Percentiles rank a stretch among this genome's conserved stretches.
Evolutionary conservation across 1,139 yeast species (phyloP).

Genomic region (Geotrichum carabidarum): DNA sequence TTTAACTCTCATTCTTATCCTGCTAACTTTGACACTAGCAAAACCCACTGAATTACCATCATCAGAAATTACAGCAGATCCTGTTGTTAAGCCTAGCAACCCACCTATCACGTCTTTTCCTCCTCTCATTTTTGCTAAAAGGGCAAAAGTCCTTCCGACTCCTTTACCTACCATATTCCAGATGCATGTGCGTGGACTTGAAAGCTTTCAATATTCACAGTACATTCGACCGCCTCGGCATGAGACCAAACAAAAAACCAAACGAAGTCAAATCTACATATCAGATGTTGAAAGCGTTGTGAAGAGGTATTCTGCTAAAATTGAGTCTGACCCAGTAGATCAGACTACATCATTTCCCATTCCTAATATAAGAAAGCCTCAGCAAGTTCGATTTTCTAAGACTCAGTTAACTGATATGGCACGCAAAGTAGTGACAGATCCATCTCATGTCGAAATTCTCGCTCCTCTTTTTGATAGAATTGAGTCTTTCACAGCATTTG

Average conservation of each 20-base stretch:
- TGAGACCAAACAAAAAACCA: background rate
- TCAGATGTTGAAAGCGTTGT: background rate
- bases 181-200: conserved; percentile 13
- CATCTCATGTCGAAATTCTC: background rate
- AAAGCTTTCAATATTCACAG: background rate
- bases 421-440: background rate
- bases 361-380: background rate
- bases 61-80: no score
- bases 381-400: background rate
- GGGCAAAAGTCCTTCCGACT: background rate
- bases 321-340: background rate
- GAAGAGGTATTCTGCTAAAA: background rate
- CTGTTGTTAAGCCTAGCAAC: no score
- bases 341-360: background rate
- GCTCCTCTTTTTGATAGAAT: conserved; percentile 3
- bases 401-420: background rate
- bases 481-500: conserved; percentile 7
- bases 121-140: background rate
- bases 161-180: conserved; percentile 9
- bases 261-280: background rate
- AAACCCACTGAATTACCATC: no score
- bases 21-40: background rate
- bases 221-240: background rate
- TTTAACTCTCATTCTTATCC: no score
- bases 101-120: no score